phyloP scores from a whole-genome alignment of 441 rosid genomes.

The Lepidium campestre region DNA sequence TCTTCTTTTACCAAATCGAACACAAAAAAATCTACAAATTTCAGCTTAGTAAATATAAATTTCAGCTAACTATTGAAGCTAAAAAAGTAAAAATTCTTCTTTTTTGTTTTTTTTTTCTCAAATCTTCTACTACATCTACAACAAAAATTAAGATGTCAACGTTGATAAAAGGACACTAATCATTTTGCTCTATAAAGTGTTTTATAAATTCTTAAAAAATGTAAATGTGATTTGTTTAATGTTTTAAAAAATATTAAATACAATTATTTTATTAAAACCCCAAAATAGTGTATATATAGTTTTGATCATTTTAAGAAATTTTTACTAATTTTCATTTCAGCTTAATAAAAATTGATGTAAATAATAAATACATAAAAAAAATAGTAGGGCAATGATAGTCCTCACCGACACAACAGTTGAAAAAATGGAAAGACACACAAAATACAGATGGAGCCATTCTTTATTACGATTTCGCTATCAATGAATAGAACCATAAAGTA shows the following conservation, averaged over 20 bases:
- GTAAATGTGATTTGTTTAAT: too few relatives aligned
- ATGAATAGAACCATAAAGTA: constrained; percentile 5
- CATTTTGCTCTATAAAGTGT: background rate
- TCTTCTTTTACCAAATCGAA: background rate
- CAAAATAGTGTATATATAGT: too few relatives aligned
- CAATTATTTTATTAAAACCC: too few relatives aligned
- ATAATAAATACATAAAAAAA: background rate
- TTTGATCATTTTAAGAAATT: too few relatives aligned
- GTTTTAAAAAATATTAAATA: too few relatives aligned
- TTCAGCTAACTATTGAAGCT: background rate
- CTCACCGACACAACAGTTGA: constrained; percentile 20
- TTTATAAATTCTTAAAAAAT: background rate
- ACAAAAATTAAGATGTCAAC: background rate
- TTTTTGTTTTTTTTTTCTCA: background rate
- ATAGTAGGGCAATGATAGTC: background rate
- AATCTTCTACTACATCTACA: background rate
- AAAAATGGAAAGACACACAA: background rate
- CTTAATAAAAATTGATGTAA: too few relatives aligned
- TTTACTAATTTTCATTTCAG: too few relatives aligned
- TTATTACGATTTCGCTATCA: constrained; percentile 13
- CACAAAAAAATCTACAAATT: background rate
- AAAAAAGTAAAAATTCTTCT: too few relatives aligned
- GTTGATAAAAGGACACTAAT: background rate
- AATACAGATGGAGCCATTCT: constrained; percentile 3
- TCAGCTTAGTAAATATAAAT: background rate